Conservation (phyloP, 805 yeast species). For the Starmerella floricola region DNA sequence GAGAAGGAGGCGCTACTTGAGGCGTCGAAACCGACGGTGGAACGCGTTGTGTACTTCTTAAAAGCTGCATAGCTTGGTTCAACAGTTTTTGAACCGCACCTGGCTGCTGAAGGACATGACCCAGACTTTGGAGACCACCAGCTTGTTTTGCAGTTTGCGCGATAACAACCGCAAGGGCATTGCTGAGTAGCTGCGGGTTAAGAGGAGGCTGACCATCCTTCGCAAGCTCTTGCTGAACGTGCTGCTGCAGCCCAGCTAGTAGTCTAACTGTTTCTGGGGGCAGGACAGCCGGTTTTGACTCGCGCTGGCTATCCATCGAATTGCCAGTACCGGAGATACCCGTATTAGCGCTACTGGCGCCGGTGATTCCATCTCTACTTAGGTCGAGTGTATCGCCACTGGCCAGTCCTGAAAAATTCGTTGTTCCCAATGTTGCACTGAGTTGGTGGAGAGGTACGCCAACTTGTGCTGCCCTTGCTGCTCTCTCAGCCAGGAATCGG, state of each 20-base stretch:
- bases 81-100: conserved; percentile 19
- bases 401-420: conserved; percentile 1
- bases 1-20: conserved; percentile 4
- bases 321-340: not conserved
- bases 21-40: conserved; percentile 15
- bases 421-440: conserved; percentile 10
- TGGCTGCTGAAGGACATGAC: conserved; percentile 19
- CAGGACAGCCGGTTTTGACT: conserved; percentile 24
- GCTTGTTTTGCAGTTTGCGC: conserved; percentile 74
- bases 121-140: conserved; percentile 25
- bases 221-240: conserved; percentile 65
- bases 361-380: not conserved
- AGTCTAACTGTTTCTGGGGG: conserved; percentile 59
- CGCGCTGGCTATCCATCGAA: not conserved
- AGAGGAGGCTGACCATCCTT: conserved; percentile 57
- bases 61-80: conserved; percentile 18
- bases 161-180: conserved; percentile 84
- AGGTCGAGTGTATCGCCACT: too few relatives aligned
- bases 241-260: conserved; percentile 73
- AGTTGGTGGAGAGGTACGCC: conserved; percentile 18
- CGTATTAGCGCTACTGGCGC: not conserved
- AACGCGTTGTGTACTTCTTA: conserved; percentile 19
- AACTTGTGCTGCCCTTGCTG: conserved; percentile 18
- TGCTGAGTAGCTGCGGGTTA: conserved; percentile 73
- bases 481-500: conserved; percentile 18